Evolutionary conservation across 345 rosid species (phyloP).

Genomic region (Erodium maritimum): DNA sequence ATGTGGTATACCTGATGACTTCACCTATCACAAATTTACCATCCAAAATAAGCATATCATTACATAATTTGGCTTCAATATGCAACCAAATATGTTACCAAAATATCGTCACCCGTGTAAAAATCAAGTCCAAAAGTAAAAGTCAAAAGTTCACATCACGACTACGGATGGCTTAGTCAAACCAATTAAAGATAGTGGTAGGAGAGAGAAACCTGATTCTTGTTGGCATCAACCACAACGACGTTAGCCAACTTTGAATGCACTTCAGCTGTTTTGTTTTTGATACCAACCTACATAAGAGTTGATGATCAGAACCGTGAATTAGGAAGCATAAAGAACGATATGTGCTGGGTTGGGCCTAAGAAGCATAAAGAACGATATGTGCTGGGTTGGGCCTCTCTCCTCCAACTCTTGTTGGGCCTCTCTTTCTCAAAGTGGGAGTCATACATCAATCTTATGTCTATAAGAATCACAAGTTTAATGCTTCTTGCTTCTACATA

Average conservation of each 20-base stretch:
- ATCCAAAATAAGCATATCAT: slow-evolving; percentile 7
- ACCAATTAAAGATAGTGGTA: slow-evolving; percentile 6
- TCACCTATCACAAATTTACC: slow-evolving; percentile 54
- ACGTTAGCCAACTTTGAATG: slow-evolving; percentile 37
- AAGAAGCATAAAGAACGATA: no score
- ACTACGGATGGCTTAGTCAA: neutral
- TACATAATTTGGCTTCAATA: neutral
- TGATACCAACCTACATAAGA: slow-evolving; percentile 66
- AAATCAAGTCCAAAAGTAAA: neutral
- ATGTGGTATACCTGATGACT: slow-evolving; percentile 63
- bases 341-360: no score
- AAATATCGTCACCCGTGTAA: neutral
- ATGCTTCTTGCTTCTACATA: no score
- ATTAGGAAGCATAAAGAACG: neutral
- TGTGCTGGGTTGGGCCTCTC: no score
- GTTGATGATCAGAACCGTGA: neutral
- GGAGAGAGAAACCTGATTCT: slow-evolving; percentile 43
- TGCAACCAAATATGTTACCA: neutral
- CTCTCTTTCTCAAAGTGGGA: no score
- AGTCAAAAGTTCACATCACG: neutral
- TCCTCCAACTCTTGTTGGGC: no score
- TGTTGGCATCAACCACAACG: slow-evolving; percentile 50
- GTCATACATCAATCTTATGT: no score
- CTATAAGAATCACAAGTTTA: no score
- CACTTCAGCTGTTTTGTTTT: slow-evolving; percentile 69